Evolutionary conservation across 805 yeast genomes (phyloP).

Genomic region (Spathaspora boniae): DNA sequence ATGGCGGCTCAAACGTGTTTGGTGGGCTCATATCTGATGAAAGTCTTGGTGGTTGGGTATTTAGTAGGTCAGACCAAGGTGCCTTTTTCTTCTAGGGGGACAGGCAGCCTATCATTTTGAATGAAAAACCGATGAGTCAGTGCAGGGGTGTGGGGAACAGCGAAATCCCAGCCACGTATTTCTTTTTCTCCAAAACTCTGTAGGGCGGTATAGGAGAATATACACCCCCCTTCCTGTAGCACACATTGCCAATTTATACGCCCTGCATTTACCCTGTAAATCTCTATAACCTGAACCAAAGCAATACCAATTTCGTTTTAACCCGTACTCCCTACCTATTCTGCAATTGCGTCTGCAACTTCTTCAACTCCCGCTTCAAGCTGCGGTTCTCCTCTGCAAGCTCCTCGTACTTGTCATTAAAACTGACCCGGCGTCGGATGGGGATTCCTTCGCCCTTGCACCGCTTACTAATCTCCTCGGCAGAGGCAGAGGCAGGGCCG

Average conservation of each 20-base stretch:
- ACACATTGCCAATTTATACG: too few relatives aligned
- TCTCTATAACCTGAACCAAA: neutral
- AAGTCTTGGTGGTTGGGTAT: too few relatives aligned
- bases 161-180: too few relatives aligned
- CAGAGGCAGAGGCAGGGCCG: slow-evolving; percentile 1
- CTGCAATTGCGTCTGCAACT: slow-evolving; percentile 9
- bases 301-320: neutral
- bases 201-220: too few relatives aligned
- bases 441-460: slow-evolving; percentile 3
- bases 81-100: too few relatives aligned
- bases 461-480: slow-evolving; percentile 7
- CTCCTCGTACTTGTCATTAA: slow-evolving; percentile 8
- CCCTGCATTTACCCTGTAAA: neutral
- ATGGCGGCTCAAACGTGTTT: slow-evolving; percentile 15
- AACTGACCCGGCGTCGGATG: slow-evolving; percentile 4
- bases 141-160: too few relatives aligned
- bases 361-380: slow-evolving; percentile 10
- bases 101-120: too few relatives aligned
- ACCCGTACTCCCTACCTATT: slow-evolving; percentile 1
- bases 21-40: too few relatives aligned
- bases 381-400: slow-evolving; percentile 11
- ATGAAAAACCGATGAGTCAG: too few relatives aligned
- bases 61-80: too few relatives aligned
- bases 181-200: too few relatives aligned
- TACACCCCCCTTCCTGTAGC: too few relatives aligned